Base-by-base conservation (phyloP, 2,329 filamentous ascomycete species). In the Microsporum audouinii region DNA sequence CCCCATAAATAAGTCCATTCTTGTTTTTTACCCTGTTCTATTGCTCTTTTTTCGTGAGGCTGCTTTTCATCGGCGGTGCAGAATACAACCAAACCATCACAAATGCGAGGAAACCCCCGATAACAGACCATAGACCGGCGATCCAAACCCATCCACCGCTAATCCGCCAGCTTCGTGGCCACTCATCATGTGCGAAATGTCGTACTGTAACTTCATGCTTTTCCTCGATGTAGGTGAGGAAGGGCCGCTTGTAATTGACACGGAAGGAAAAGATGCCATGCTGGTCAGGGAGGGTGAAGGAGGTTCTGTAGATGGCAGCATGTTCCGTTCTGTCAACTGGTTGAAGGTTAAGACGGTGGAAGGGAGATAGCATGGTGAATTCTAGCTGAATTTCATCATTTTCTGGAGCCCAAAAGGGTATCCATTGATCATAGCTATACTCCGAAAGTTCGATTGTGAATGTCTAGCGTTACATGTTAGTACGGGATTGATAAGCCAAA, bases 191-290 rank as follows among this genome's bases (percentile, higher is more conserved):
- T 5, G 94, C 94, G 77, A 96, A 94, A 79, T 99, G 94, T 55
- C 94, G 84, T 36, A 99, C 90, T 0, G 91, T 95, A 59, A 97
- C 91, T 27, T 92, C 94, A 68, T 86, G 84, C 84, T 97, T 97
- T 79, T 96, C 91, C 72, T 96, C 91, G 59, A 99, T 73, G 72
- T 86, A 88, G 69, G 85, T 94, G 67, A 95, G 77, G 80, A 96
- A 95, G 0, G 92, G 91, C 5, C 94, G 86, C 80, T 95, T 95
- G 82, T 97, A 96, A 81, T 96, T 95, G 75, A 97, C 82, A 72
- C 87, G 85, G 82, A 99, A 97, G 78, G 95, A 95, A 82, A 97
- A 99, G 77, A 99, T 96, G 72, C 94, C 94, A 78, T 99, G 94
- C 77, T 99, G 94, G 73, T 99, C 94, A 3, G 94, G 94, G 2